Base-by-base conservation (phyloP, 2,329 filamentous ascomycete genomes). In the Colletotrichum lini region DNA sequence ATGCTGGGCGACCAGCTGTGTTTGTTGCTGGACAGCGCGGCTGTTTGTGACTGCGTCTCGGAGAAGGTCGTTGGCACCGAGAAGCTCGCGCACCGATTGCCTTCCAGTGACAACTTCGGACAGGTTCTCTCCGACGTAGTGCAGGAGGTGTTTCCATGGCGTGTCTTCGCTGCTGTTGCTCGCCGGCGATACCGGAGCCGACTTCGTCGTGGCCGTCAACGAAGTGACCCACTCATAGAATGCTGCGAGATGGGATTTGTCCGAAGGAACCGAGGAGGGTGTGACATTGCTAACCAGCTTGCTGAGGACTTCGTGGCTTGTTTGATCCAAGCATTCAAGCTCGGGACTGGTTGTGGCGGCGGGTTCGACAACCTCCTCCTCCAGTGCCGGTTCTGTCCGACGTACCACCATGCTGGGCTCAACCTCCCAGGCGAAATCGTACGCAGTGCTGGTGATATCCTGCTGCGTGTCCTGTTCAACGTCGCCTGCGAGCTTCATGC, bases 401-500 rank as follows among this genome's bases (percentile, higher is more conserved):
- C n/a, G 9, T 53, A 53, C 2, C 50, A 53, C 23, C 26, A 26
- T 26, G 15, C 50, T 21, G 26, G 50, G 50, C 50, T 53, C 50
- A 53, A 53, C 23, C 21, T 53, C 50, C 50, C 50, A 53, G 6
- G 50, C n/a, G 21, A 53, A 9, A 53, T 53, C 50, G 50, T 53
- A 53, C 21, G 50, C 50, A 53, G 50, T 53, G 50, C 50, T 53
- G 8, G n/a, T 53, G n/a, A 53, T 21, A 2, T 53, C 50, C 50
- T 53, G 50, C 50, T 26, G 50, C 6, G 23, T 26, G 21, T 23
- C 50, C 21, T 53, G 50, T 12, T 53, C 50, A 15, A 53, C 15
- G 2, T 53, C 50, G 23, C 50, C 50, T 26, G 23, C 50, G 50
- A 53, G 50, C 50, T 53, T 53, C 50, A 53, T 53, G 50, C 50